Evolutionary conservation across 495 filamentous ascomycete genomes (phyloP).

Genomic region (Xylaria telfairii): DNA sequence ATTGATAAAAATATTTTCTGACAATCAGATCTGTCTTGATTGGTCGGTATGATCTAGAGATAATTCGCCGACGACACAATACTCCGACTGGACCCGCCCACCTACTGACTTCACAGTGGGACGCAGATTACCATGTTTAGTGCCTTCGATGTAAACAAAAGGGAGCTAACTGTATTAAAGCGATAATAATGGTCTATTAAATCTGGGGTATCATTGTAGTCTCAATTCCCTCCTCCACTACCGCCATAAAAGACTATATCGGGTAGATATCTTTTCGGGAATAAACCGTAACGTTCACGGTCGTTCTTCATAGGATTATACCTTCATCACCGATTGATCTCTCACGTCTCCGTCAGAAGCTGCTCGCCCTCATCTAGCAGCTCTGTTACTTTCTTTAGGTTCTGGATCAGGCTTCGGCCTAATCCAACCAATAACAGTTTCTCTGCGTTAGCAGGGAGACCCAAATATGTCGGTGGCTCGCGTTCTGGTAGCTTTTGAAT

Average conservation of each 20-base stretch:
- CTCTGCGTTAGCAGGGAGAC: conserved; percentile 94
- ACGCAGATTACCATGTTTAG: not conserved
- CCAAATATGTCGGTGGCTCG: conserved; percentile 96
- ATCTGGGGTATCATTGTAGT: conserved; percentile 11
- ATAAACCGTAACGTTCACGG: not conserved
- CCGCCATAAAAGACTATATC: not conserved
- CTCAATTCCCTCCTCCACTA: conserved; percentile 8
- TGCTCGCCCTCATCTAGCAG: conserved; percentile 94
- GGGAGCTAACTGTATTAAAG: conserved; percentile 4
- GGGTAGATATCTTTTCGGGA: not conserved
- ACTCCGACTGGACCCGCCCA: not conserved
- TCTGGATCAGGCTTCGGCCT: conserved; percentile 82
- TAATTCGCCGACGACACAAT: not conserved
- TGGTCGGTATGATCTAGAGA: not conserved
- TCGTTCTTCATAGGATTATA: not conserved
- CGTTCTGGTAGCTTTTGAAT: conserved; percentile 90
- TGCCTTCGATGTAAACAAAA: conserved; percentile 3
- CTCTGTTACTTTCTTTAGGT: conserved; percentile 80
- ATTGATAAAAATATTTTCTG: conserved; percentile 9
- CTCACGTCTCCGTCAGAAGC: conserved; percentile 72
- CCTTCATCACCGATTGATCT: not conserved
- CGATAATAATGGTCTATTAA: not conserved
- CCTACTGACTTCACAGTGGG: not conserved
- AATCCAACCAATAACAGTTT: conserved; percentile 92
- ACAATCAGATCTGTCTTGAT: not conserved